Percentiles rank a stretch among this genome's conserved stretches.
Conservation (phyloP, 345 rosid genomes). For the Trapa incisa region DNA sequence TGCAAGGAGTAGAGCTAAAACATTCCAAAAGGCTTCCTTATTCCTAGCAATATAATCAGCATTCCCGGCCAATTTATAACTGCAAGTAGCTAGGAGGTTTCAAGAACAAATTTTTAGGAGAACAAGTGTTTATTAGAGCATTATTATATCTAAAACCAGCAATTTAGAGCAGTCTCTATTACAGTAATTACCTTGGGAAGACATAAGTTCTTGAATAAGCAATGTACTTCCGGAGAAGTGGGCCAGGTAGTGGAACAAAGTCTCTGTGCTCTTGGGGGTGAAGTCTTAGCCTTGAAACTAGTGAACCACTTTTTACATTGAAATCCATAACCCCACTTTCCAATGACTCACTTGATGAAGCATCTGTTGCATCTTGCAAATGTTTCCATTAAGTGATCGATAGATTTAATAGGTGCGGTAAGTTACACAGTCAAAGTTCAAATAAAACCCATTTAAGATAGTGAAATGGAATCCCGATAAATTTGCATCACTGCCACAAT, state of each 20-base stretch:
- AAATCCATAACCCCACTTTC: conserved; percentile 27
- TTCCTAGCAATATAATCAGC: background rate
- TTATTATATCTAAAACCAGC: background rate
- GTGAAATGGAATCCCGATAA: background rate
- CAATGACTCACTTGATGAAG: conserved; percentile 29
- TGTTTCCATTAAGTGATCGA: background rate
- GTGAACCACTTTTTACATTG: conserved; percentile 37
- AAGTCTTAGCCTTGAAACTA: conserved; percentile 71
- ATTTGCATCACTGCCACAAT: background rate
- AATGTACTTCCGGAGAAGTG: conserved; percentile 80
- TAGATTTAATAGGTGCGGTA: background rate
- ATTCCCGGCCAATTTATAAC: background rate
- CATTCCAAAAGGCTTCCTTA: too few relatives aligned
- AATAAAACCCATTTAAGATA: background rate
- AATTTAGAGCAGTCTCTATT: conserved; percentile 1
- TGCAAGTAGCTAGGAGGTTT: background rate
- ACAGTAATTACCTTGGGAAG: conserved; percentile 62
- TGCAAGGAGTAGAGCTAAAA: background rate
- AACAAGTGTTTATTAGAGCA: background rate
- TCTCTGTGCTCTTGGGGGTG: conserved; percentile 54
- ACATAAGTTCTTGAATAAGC: conserved; percentile 75
- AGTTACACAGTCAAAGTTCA: background rate
- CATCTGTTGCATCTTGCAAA: conserved; percentile 11
- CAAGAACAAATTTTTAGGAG: background rate
- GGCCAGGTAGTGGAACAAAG: conserved; percentile 70